Percentiles rank a stretch among this genome's conserved stretches.
Conservation (phyloP, 2,329 filamentous ascomycete species). For the Monilinia vaccinii-corymbosi region DNA sequence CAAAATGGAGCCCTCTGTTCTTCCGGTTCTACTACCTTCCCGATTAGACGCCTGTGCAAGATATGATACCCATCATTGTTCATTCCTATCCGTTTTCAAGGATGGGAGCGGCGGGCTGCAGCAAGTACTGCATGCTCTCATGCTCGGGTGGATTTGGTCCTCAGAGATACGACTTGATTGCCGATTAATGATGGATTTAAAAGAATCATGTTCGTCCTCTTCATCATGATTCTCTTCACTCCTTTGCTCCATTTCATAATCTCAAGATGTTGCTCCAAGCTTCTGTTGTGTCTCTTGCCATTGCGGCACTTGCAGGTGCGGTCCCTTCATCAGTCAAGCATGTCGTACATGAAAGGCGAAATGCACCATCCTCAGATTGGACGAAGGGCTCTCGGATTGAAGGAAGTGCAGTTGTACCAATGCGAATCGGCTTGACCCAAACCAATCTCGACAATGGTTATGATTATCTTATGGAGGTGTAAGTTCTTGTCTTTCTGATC, state of each 20-base stretch:
- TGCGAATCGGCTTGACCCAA: constrained; percentile 38
- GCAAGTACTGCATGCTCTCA: not conserved
- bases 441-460: constrained; percentile 36
- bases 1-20: not conserved
- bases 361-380: constrained; percentile 14
- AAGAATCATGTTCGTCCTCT: not conserved
- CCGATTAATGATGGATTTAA: not conserved
- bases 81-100: not conserved
- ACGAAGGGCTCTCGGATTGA: constrained; percentile 16
- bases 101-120: not conserved
- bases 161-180: not conserved
- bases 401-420: constrained; percentile 29
- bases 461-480: constrained; percentile 34
- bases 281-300: constrained; percentile 8
- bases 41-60: not conserved
- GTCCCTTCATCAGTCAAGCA: constrained; percentile 11
- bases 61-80: not conserved
- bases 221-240: not conserved
- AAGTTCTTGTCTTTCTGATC: not conserved
- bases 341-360: constrained; percentile 18
- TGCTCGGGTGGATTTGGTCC: not conserved
- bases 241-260: not conserved
- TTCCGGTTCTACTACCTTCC: constrained; percentile 3
- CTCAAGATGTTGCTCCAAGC: constrained; percentile 11
- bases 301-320: constrained; percentile 12